Conservation (phyloP, 139 green algal species). For the Asterochloris sp. region DNA sequence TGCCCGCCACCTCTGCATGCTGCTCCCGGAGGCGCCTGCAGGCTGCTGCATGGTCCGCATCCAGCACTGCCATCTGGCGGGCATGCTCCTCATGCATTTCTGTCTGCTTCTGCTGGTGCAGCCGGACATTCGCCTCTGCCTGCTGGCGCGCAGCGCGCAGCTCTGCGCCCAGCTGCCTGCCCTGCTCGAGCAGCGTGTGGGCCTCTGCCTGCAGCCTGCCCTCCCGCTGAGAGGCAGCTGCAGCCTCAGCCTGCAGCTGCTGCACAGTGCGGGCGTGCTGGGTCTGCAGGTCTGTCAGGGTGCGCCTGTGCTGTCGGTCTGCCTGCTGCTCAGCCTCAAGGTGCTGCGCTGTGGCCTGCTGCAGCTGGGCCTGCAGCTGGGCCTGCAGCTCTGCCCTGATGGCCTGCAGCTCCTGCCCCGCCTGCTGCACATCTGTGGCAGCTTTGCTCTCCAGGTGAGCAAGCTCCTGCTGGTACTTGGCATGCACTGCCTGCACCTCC, state of each 20-base stretch:
- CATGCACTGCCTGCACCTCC: constrained; percentile 7
- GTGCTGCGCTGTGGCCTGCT: constrained; percentile 14
- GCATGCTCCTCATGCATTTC: too few species aligned
- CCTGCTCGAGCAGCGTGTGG: not conserved
- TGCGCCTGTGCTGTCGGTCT: not conserved
- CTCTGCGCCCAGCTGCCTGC: not conserved
- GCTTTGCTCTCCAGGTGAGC: too few species aligned
- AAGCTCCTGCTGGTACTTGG: not conserved
- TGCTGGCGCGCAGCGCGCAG: not conserved
- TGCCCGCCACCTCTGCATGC: not conserved
- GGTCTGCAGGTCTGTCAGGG: not conserved
- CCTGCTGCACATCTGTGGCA: not conserved
- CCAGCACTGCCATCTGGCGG: too few species aligned
- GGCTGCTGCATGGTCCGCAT: too few species aligned
- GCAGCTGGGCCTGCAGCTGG: constrained; percentile 22
- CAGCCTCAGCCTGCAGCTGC: not conserved
- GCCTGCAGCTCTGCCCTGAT: constrained; percentile 1
- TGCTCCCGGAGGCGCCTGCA: not conserved
- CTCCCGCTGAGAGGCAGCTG: too few species aligned
- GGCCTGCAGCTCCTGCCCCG: constrained; percentile 21
- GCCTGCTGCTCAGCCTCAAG: constrained; percentile 14
- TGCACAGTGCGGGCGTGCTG: not conserved
- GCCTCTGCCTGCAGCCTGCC: not conserved
- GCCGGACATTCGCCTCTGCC: too few species aligned
- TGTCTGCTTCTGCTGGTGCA: too few species aligned